Base-by-base conservation (phyloP, 192 early-diverging fungal genomes). In the Coemansia sp. region DNA sequence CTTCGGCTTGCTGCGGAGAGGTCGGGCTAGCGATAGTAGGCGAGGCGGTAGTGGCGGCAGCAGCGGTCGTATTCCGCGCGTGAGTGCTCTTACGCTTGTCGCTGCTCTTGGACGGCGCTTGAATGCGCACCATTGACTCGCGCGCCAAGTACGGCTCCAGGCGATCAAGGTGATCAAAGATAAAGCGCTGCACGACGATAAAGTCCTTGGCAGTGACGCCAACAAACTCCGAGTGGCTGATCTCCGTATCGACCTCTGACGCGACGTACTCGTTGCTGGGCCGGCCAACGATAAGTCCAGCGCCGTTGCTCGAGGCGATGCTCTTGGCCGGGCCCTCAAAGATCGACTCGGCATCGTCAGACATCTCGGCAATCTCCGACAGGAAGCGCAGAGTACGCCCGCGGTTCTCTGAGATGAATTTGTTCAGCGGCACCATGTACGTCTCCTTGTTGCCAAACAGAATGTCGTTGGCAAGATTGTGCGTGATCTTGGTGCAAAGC, bases 401-500 rank as follows among this genome's bases (percentile, higher is more conserved):
- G 41, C 92, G 90, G 76, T 99, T 97, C 35, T 89, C 78, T 9
- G 87, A 79, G 67, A 99, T 81, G 61, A 97, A 92, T 35, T 90
- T 88, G 75, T 99, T 98, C n/a, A 96, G 85, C 12, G 89, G 87
- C 29, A 86, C 88, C 96, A 99, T 98, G 74, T 90, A 99, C 1
- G 88, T 87, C 84, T 99, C 97, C 77, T 99, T 99, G 62, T 86
- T 86, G 56, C 95, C 95, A 80, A 99, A 99, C 37, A 94, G 81
- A 15, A 97, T 92, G 67, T 96, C 93, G 71, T 99, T 99, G 25
- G 96, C 95, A 47, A 99, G 69, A 67, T 97, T 97, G 61, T 97
- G 96, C 56, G 98, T 96, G 14, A 97, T 93, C 73, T 98, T 99
- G 20, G 95, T 96, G 41, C 91, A 91, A 35, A 98, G 80, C 42